A percentile compares a stretch with the other conserved stretches of the same genome.
phyloP scores from a whole-genome alignment of 1,284 basidiomycete genomes.

The Cryptococcus sp. region DNA sequence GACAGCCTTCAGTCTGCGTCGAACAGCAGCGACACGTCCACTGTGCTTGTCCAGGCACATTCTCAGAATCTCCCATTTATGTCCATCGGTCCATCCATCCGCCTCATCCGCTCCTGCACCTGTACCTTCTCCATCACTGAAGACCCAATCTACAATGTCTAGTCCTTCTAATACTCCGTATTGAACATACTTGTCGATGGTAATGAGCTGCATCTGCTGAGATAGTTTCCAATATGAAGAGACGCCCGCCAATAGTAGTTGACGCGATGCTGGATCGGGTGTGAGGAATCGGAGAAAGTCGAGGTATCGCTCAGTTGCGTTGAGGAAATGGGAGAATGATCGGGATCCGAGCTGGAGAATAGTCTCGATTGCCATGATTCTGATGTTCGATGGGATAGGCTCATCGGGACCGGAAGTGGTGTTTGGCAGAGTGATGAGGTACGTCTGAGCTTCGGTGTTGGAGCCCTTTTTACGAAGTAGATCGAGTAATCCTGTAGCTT shows the following conservation, averaged over 20 bases:
- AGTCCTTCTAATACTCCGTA: slow-evolving; percentile 95
- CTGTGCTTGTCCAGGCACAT: slow-evolving; percentile 79
- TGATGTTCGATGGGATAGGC: slow-evolving; percentile 62
- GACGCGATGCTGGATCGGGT: slow-evolving; percentile 52
- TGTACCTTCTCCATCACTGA: slow-evolving; percentile 50
- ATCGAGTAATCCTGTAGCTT: slow-evolving; percentile 73
- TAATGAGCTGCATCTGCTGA: slow-evolving; percentile 79
- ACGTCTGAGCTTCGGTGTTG: slow-evolving; percentile 70
- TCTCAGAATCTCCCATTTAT: slow-evolving; percentile 78
- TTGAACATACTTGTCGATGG: slow-evolving; percentile 96
- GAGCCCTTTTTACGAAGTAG: slow-evolving; percentile 67
- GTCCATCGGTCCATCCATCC: slow-evolving; percentile 53
- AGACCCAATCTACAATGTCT: slow-evolving; percentile 85
- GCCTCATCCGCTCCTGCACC: slow-evolving; percentile 43
- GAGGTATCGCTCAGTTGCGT: slow-evolving; percentile 96
- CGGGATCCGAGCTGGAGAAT: slow-evolving; percentile 86
- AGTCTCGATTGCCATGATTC: slow-evolving; percentile 81
- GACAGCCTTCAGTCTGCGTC: slow-evolving; percentile 64
- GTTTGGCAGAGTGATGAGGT: slow-evolving; percentile 61
- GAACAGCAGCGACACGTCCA: slow-evolving; percentile 71
- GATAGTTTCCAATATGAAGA: slow-evolving; percentile 74
- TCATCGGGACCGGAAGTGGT: slow-evolving; percentile 38
- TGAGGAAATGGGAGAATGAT: slow-evolving; percentile 96
- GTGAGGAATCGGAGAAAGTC: slow-evolving; percentile 72
- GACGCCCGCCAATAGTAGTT: slow-evolving; percentile 65